A percentile compares a stretch with the other conserved stretches of the same genome.
phyloP scores from a whole-genome alignment of 139 green algal species.

The Pycnococcus provasolii region DNA sequence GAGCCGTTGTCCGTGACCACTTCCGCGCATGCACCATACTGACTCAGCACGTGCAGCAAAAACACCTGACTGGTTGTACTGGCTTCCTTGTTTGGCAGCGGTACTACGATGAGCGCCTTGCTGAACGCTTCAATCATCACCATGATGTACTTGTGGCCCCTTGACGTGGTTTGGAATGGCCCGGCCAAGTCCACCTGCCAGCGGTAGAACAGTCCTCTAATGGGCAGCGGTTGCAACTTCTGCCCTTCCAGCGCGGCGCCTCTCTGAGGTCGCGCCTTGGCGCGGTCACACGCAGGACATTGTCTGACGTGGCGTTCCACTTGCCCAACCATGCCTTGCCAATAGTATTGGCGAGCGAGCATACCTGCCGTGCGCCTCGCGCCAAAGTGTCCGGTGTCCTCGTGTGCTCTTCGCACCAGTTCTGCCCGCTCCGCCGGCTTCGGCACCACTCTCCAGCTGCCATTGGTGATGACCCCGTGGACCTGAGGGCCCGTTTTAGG shows the following conservation, averaged over 20 bases:
- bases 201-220: conserved; percentile 14
- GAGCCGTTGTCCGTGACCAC: conserved; percentile 31
- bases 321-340: neutral
- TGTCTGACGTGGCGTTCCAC: neutral
- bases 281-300: neutral
- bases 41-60: conserved; percentile 8
- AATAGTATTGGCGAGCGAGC: neutral
- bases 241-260: neutral
- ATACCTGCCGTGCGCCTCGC: conserved; percentile 1
- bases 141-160: conserved; percentile 25
- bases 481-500: no score
- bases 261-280: neutral
- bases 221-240: conserved; percentile 15
- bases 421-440: neutral
- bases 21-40: conserved; percentile 21
- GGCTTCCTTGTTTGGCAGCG: conserved; percentile 19
- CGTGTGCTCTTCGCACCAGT: neutral
- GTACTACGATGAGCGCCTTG: conserved; percentile 22
- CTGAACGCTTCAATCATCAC: conserved; percentile 29
- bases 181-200: conserved; percentile 21
- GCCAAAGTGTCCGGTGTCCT: conserved; percentile 11
- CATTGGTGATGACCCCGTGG: no score
- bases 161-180: neutral
- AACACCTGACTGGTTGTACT: conserved; percentile 3
- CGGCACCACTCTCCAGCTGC: neutral